These are phyloP conservation scores for Pythium rishiriense DNA, from an alignment of 352 stramenopile genomes.

Conservation along the genomic window DNA sequence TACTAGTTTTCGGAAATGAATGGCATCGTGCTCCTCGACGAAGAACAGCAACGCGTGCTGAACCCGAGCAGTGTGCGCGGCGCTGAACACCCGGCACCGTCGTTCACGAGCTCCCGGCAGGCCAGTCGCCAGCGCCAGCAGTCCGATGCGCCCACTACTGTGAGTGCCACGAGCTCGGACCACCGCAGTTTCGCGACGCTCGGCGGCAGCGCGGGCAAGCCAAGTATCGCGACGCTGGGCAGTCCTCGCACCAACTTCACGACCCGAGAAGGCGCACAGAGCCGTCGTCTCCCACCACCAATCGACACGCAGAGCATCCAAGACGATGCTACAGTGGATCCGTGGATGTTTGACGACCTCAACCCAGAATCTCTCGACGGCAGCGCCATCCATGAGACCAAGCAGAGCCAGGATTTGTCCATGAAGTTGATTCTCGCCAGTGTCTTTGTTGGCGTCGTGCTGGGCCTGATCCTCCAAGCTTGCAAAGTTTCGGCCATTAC, in stretches of 20 bases:
- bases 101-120: too few species aligned
- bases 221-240: conserved; percentile 1
- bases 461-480: conserved; percentile 52
- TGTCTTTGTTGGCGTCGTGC: conserved; percentile 39
- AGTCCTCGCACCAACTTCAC: conserved; percentile 13
- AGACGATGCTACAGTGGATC: background rate
- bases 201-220: background rate
- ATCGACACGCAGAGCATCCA: conserved; percentile 1
- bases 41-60: background rate
- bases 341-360: conserved; percentile 8
- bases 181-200: conserved; percentile 4
- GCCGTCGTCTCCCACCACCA: background rate
- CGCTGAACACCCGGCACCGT: background rate
- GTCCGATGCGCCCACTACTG: background rate
- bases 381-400: background rate
- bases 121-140: background rate
- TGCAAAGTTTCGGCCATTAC: too few species aligned
- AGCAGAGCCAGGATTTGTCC: conserved; percentile 32
- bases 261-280: background rate
- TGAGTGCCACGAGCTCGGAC: background rate
- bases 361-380: background rate
- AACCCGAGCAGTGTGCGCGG: background rate
- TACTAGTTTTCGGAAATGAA: background rate
- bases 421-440: conserved; percentile 49
- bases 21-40: background rate